Evolutionary conservation across 23 red algal genomes (phyloP).

Genomic region (Gracilariopsis chorda): DNA sequence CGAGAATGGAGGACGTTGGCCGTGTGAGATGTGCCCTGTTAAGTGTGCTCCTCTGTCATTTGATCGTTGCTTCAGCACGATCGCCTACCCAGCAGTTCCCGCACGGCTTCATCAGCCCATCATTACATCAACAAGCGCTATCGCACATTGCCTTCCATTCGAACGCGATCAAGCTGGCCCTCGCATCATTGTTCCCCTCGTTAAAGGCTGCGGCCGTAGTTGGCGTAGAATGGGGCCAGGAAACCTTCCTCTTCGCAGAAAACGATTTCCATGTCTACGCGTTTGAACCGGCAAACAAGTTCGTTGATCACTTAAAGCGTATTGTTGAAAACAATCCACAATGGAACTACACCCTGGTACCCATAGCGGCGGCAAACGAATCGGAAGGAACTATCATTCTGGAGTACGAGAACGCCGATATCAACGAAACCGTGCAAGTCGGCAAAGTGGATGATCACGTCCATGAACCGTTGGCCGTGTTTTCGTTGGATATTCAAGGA

Average conservation of each 20-base stretch:
- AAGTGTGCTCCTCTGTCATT: too few species aligned
- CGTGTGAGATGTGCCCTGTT: too few species aligned
- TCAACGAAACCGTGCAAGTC: neutral
- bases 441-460: slow-evolving; percentile 24
- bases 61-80: neutral
- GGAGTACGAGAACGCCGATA: slow-evolving; percentile 23
- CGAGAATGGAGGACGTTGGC: too few species aligned
- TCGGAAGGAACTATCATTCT: neutral
- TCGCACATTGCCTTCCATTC: slow-evolving; percentile 62
- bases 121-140: slow-evolving; percentile 34
- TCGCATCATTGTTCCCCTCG: slow-evolving; percentile 13
- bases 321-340: neutral
- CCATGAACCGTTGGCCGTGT: slow-evolving; percentile 12
- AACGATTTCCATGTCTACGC: slow-evolving; percentile 14
- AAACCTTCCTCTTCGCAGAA: neutral
- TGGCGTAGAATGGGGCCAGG: slow-evolving; percentile 55
- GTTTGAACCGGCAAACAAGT: slow-evolving; percentile 21
- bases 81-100: neutral
- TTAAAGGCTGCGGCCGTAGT: neutral
- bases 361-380: neutral
- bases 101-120: neutral
- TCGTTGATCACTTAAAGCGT: neutral
- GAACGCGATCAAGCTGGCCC: neutral
- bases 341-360: slow-evolving; percentile 3
- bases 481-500: slow-evolving; percentile 51